Base-by-base conservation (phyloP, 768 basidiomycete species). In the Lentinus tigrinus region DNA sequence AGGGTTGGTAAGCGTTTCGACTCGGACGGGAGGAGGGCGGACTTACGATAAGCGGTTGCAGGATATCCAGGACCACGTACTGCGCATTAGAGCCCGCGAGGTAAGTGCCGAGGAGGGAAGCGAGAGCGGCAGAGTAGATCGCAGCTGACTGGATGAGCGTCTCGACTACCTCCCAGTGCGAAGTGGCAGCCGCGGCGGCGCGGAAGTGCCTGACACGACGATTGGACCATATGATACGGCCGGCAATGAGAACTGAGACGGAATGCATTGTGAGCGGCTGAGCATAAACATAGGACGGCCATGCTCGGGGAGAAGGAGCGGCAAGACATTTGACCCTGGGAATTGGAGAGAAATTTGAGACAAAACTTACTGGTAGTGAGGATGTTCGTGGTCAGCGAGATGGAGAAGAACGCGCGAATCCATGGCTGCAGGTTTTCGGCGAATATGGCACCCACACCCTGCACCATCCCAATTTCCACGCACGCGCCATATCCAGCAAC, bases 61-160 rank as follows among this genome's bases (percentile, higher is more conserved):
- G 47, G n/a, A 39, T 27, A 37, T 62, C 61, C 8, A 62, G 37
- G 36, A 47, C 50, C 23, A 62, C 48, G 31, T 62, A 57, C 57
- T 62, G 61, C n/a, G 57, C 61, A 40, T 62, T 62, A 4, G 61
- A 58, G 37, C 57, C 57, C 8, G 61, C 61, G 51, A 62, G 52
- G 57, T 62, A 62, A 21, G 57, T 58, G 34, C 52, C 56, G 24
- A 62, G 52, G 8, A 62, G 47, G 7, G 61, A 57, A 9, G 54
- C 53, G 11, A 62, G 61, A 19, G 61, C 61, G 7, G 56, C 54
- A 1, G 61, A 62, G 56, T 62, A 62, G 23, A 62, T 52, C 13
- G 61, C 61, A 16, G 56, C 61, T 10, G 61, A 62, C 47, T 62
- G 56, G 19, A 62, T 52, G 48, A 62, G 43, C 21, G 57, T 62